A percentile compares a stretch with the other conserved stretches of the same genome.
Evolutionary conservation across 2,329 filamentous ascomycete genomes (phyloP).

Genomic region (Bipolaris bicolor): DNA sequence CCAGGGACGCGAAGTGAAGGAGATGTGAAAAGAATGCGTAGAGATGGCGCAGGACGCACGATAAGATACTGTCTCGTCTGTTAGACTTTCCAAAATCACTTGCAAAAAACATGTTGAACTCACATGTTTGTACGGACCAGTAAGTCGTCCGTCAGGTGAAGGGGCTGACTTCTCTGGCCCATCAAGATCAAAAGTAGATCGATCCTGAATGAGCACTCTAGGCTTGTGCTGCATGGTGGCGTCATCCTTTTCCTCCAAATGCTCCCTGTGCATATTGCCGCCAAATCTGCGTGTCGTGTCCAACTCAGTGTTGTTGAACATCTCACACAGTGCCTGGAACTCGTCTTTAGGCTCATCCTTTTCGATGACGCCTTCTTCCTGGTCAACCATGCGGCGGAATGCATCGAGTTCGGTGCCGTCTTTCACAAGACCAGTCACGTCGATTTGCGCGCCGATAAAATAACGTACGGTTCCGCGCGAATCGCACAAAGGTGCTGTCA

Average conservation of each 20-base stretch:
- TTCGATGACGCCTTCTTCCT: constrained; percentile 40
- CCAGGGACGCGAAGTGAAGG: constrained; percentile 58
- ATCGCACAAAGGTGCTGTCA: constrained; percentile 74
- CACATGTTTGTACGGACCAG: constrained; percentile 65
- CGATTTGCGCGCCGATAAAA: constrained; percentile 74
- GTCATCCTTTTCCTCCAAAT: constrained; percentile 56
- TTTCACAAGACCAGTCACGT: constrained; percentile 71
- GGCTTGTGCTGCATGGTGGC: constrained; percentile 47
- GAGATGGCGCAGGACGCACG: constrained; percentile 55
- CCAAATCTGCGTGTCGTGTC: constrained; percentile 68
- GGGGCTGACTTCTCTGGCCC: constrained; percentile 18
- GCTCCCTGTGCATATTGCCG: constrained; percentile 66
- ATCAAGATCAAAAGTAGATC: constrained; percentile 41
- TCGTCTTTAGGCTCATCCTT: constrained; percentile 60
- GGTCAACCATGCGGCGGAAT: constrained; percentile 57
- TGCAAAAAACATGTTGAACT: constrained; percentile 29
- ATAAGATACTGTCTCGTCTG: constrained; percentile 52
- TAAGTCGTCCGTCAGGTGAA: constrained; percentile 36
- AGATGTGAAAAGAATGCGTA: constrained; percentile 58
- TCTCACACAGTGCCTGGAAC: constrained; percentile 70
- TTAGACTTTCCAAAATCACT: constrained; percentile 5
- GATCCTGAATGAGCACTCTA: constrained; percentile 58
- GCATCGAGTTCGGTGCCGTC: constrained; percentile 70
- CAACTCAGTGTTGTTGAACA: constrained; percentile 72
- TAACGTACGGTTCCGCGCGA: constrained; percentile 70